Base-by-base conservation (phyloP, 2,329 filamentous ascomycete genomes). In the Bipolaris oryzae region DNA sequence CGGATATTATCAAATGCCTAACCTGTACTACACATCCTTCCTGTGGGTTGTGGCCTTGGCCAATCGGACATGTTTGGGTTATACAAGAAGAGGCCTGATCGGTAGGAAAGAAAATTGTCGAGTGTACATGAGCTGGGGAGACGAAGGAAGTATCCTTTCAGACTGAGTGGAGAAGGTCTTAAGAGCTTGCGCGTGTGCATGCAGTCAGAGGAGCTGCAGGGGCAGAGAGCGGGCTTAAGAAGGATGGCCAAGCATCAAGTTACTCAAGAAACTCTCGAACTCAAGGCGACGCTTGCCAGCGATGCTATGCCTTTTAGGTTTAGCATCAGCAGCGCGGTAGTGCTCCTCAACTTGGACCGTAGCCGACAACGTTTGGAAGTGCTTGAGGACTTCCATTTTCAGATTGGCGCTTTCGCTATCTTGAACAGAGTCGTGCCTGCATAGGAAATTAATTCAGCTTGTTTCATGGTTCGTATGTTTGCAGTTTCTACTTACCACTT, bases 231-330 rank as follows among this genome's bases (percentile, higher is more conserved):
- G 25, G 31, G 20, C 28, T 37, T 42, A 68, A 31, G 63, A 66
- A 10, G 66, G 61, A 1, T 56, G 53, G 39, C 64, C 60, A 16
- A 69, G 53, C 10, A 65, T 65, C 23, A 38, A 50, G 9, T 58
- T 53, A n/a, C 28, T 31, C 10, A 64, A 28, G n/a, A 76, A 71
- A 28, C 55, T 52, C 52, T 74, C 59, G 43, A 75, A 74, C 54
- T 73, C 68, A 4, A 69, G 34, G 21, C 74, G 70, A 39, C 58
- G 67, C 53, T 61, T 67, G 23, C 72, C 73, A 11, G 66, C 67
- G 11, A 67, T 50, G 47, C 66, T 73, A 37, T 60, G 64, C 21
- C 42, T 55, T 33, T 61, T 43, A 1, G 72, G 72, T 53, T 67
- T 67, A 28, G 57, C 57, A 35, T 69, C 67, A 15, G 62, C 46